Evolutionary conservation across 2,329 filamentous ascomycete genomes (phyloP).

Genomic region (Fusarium sp.): DNA sequence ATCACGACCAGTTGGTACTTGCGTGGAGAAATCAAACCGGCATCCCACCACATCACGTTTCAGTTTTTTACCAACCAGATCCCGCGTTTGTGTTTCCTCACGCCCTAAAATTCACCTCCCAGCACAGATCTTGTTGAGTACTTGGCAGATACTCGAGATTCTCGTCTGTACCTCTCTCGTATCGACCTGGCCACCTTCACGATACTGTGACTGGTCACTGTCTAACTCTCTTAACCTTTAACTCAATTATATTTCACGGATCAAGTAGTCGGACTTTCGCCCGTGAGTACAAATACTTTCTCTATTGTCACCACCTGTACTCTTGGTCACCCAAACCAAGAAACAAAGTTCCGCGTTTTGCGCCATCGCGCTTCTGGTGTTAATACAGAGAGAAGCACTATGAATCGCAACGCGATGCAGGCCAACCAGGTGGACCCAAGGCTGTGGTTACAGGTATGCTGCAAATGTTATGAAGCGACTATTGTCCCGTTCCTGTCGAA

Average conservation of each 20-base stretch:
- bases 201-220: conserved; percentile 37
- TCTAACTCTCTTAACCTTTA: conserved; percentile 13
- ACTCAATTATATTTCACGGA: not conserved
- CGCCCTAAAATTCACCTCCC: conserved; percentile 23
- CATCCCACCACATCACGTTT: conserved; percentile 18
- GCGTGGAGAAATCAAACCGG: conserved; percentile 25
- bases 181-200: conserved; percentile 29
- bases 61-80: conserved; percentile 30
- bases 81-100: conserved; percentile 24
- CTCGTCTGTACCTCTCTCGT: conserved; percentile 41
- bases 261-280: conserved; percentile 42
- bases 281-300: conserved; percentile 46
- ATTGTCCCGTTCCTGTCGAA: not conserved
- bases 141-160: conserved; percentile 33
- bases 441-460: not conserved
- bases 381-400: not conserved
- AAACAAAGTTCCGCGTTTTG: conserved; percentile 22
- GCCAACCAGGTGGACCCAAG: not conserved
- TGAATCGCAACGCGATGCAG: not conserved
- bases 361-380: conserved; percentile 23
- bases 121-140: conserved; percentile 37
- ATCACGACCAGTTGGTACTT: conserved; percentile 21
- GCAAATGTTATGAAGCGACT: not conserved
- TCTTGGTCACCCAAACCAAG: not conserved
- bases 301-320: conserved; percentile 21